phyloP scores from a whole-genome alignment of 768 basidiomycete genomes.

The Hortiboletus flavorubellus region DNA sequence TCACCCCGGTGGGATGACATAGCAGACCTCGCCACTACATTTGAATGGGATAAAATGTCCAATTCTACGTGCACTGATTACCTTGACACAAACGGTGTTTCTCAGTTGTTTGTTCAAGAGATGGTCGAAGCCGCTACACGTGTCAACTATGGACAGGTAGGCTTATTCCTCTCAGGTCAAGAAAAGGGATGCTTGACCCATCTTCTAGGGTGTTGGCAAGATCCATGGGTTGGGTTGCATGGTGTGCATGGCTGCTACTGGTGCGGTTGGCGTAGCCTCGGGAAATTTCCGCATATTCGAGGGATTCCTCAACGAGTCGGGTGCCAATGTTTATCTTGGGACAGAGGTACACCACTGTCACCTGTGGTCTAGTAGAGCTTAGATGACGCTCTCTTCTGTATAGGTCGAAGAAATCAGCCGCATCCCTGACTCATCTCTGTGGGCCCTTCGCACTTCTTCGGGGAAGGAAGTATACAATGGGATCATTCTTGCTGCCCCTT shows the following conservation, averaged over 20 bases:
- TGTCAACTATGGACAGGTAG: conserved; percentile 80
- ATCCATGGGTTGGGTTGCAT: conserved; percentile 79
- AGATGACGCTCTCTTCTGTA: neutral
- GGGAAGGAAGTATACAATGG: conserved; percentile 59
- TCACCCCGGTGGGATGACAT: conserved; percentile 65
- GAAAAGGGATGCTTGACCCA: neutral
- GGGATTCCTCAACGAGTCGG: conserved; percentile 66
- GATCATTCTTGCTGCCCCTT: conserved; percentile 86
- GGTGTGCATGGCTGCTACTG: conserved; percentile 66
- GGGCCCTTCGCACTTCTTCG: conserved; percentile 49
- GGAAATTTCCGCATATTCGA: conserved; percentile 89
- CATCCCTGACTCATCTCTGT: conserved; percentile 43
- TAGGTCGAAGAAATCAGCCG: conserved; percentile 55
- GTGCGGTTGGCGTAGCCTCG: conserved; percentile 63
- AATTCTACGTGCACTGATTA: conserved; percentile 56
- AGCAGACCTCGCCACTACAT: conserved; percentile 46
- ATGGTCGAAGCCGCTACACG: conserved; percentile 77
- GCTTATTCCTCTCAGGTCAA: neutral
- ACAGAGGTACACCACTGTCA: conserved; percentile 49
- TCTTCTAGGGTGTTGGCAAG: conserved; percentile 52
- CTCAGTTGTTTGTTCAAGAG: conserved; percentile 60
- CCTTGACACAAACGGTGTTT: conserved; percentile 52
- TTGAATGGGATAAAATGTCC: conserved; percentile 50
- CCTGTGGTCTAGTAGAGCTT: neutral
- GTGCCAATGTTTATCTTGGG: conserved; percentile 66